Percentiles rank a stretch among this genome's conserved stretches.
Evolutionary conservation across 2,329 filamentous ascomycete genomes (phyloP).

Genomic region (Fusarium torreyae): DNA sequence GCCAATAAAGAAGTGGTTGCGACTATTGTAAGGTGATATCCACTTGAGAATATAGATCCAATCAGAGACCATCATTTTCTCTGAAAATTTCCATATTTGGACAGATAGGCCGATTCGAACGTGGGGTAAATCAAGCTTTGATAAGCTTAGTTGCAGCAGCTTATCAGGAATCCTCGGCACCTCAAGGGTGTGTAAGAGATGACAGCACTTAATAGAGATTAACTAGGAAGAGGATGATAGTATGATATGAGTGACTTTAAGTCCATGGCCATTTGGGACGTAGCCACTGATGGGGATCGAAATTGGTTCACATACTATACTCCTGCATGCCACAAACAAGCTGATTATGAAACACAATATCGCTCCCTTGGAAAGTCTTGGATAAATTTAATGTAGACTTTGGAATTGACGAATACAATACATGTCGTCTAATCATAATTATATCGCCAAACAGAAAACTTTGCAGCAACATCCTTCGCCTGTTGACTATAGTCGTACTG

Average conservation of each 20-base stretch:
- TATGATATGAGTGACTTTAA: not conserved
- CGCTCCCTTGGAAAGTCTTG: no score
- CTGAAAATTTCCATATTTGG: not conserved
- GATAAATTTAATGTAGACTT: no score
- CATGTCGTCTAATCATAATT: not conserved
- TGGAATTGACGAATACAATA: not conserved
- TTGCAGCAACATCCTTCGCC: slow-evolving; percentile 50
- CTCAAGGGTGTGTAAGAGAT: not conserved
- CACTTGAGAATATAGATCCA: not conserved
- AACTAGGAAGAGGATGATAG: not conserved
- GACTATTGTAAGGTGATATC: not conserved
- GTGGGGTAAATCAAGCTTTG: slow-evolving; percentile 16
- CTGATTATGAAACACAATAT: not conserved
- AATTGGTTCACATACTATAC: not conserved
- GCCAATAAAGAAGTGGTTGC: no score
- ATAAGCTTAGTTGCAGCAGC: not conserved
- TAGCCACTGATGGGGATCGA: not conserved
- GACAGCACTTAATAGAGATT: not conserved
- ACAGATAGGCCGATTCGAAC: slow-evolving; percentile 3
- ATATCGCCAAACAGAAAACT: not conserved
- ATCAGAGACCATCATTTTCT: not conserved
- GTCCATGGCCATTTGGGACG: not conserved
- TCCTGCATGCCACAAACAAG: not conserved
- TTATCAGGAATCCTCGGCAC: slow-evolving; percentile 28
- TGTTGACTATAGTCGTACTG: slow-evolving; percentile 60